Evolutionary conservation across 2,329 filamentous ascomycete species (phyloP), one percentile per base, ranked within the genome.

Genomic region (Aspergillus ustus): DNA sequence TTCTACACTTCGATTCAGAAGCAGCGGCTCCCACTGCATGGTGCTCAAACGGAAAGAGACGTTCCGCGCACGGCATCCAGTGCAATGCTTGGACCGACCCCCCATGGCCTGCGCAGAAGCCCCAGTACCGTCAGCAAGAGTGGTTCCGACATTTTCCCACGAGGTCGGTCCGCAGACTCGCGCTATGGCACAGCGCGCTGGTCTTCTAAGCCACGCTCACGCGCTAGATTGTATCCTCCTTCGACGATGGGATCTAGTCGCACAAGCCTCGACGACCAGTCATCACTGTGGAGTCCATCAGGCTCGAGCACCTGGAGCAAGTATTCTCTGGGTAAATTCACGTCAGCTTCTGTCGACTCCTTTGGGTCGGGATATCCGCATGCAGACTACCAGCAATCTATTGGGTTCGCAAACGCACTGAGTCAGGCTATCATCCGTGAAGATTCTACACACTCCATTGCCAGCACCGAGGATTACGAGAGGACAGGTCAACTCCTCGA

Each of bases 401-500:
- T 99, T 72, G 95, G 95, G 0, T 99, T 99, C 73, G 95, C 95
- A 58, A 98, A 97, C 75, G 95, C 95, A 4, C 84, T 99, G 11
- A 97, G 93, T 70, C 94, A 98, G 75, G 94, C 94, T 40, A 99
- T 98, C 66, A 97, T 97, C 67, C 91, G 95, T 4, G 94, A 97
- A 50, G 84, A 85, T 67, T 78, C 86, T 17, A 84, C 84, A 11
- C 83, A 82, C 46, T 79, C 82, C 1, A 78, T 81, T 67, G 79
- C 66, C 78, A 71, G 82, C 81, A 67, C 81, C 65, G 89, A 89
- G 68, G 87, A 89, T 31, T 85, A 87, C 49, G 78, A 87, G 37
- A 83, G 83, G 52, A 81, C 81, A 1, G 82, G 85, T 5, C 87
- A 90, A 28, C 81, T 97, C 9, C 86, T 98, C 0, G 94, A 97